Evolutionary conservation across 2,329 filamentous ascomycete species (phyloP).

Genomic region (Blumeria graminis): DNA sequence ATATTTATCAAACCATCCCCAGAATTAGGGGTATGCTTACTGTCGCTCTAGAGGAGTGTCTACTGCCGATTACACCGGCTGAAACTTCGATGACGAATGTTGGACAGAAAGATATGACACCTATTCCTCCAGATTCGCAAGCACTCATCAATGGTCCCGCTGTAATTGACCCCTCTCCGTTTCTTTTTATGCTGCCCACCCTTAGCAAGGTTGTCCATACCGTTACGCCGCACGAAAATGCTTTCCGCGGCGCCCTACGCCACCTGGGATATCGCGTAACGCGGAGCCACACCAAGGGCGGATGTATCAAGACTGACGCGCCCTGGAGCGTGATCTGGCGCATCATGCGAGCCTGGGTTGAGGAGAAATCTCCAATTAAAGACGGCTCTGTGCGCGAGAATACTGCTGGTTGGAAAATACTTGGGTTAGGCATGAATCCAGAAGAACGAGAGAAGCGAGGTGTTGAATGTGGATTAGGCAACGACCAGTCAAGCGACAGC

Average conservation of each 20-base stretch:
- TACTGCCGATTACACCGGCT: slow-evolving; percentile 5
- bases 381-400: slow-evolving; percentile 41
- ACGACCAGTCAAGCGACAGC: slow-evolving; percentile 4
- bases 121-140: not conserved
- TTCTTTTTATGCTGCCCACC: slow-evolving; percentile 60
- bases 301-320: slow-evolving; percentile 82
- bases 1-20: slow-evolving; percentile 54
- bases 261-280: slow-evolving; percentile 62
- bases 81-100: slow-evolving; percentile 18
- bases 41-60: slow-evolving; percentile 56
- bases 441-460: slow-evolving; percentile 15
- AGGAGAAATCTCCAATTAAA: slow-evolving; percentile 58
- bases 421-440: slow-evolving; percentile 18
- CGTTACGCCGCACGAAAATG: slow-evolving; percentile 52
- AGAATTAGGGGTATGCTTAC: slow-evolving; percentile 81
- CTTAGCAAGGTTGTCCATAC: slow-evolving; percentile 60
- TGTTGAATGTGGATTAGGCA: slow-evolving; percentile 5
- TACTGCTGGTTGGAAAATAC: slow-evolving; percentile 48
- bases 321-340: slow-evolving; percentile 82
- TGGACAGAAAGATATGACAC: slow-evolving; percentile 4
- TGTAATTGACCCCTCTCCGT: slow-evolving; percentile 48
- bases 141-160: slow-evolving; percentile 26
- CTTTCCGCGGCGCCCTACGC: slow-evolving; percentile 57
- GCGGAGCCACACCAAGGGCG: slow-evolving; percentile 69
- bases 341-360: slow-evolving; percentile 75